Base-by-base conservation (phyloP, 345 rosid genomes). In the Brassica cretica region DNA sequence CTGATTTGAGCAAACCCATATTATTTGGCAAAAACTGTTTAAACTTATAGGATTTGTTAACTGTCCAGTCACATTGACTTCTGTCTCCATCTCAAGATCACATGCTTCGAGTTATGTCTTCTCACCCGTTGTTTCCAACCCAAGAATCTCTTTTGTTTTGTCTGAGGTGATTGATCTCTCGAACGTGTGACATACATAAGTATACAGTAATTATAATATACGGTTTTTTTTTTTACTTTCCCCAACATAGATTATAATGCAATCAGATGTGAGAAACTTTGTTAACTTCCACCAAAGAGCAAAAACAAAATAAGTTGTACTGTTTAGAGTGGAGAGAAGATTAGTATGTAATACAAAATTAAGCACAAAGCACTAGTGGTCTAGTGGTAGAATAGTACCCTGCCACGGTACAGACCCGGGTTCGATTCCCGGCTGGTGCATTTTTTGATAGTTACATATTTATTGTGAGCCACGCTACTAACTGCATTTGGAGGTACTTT, bases 401-500 rank as follows among this genome's bases (percentile, higher is more conserved):
- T 91, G 89, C 89, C 88, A 86, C 89, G 86, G 90, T 90, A 85
- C 88, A 86, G 90, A 85, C 93, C 93, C 88, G 87, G 89, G 91
- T 87, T 90, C 88, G 88, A 89, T 89, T 89, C 85, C 89, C 90
- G 89, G 91, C 91, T 85, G 91, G 88, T 86, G 89, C 91, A 78
- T 8, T 2, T 2, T 32, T 8, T 44, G 6, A 65, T 10, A 25
- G 12, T 39, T 39, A 1, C 46, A 21, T 2, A 3, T 25, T 5
- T 27, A 12, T 61, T 4, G 41, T 39, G 35, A 9, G 63, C 30
- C 30, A 59, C 30, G 15, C 58, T 39, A 39, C 29, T 25, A 25
- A 25, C 29, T 25, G 4, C 29, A 25, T 25, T 25, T 25, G 29
- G 29, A 25, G 58, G 58, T 15, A 6, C 5, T 53, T 49, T 53